These are phyloP conservation scores for Cyamopsis tetragonoloba DNA, from an alignment of 306 rosid species.

Conservation along the genomic window DNA sequence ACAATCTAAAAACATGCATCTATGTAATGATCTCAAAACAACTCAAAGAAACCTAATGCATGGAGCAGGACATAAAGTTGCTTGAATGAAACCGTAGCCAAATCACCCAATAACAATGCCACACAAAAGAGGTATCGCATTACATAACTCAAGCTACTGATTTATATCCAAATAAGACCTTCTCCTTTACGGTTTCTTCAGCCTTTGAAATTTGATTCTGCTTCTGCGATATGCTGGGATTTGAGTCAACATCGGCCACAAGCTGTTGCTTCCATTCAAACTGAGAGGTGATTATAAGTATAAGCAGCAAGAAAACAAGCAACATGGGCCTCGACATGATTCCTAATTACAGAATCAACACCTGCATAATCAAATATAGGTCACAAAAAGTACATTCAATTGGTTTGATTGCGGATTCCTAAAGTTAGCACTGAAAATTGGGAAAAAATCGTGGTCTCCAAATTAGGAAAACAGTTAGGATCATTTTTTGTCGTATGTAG, in stretches of 20 bases:
- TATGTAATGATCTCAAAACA: not conserved
- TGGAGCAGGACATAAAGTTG: not conserved
- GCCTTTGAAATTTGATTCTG: constrained; percentile 55
- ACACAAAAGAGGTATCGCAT: not conserved
- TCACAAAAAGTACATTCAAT: not conserved
- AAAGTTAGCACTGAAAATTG: not conserved
- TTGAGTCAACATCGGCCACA: constrained; percentile 57
- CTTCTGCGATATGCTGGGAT: constrained; percentile 48
- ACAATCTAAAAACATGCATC: no score
- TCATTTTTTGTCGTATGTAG: not conserved
- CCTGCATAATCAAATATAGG: constrained; percentile 42
- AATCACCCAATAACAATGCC: not conserved
- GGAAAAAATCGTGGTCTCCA: no score
- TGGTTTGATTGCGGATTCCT: not conserved
- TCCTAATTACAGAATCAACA: constrained; percentile 33
- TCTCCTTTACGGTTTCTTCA: constrained; percentile 74
- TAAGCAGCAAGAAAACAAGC: constrained; percentile 69
- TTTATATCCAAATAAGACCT: constrained; percentile 62
- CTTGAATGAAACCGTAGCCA: not conserved
- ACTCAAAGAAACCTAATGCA: not conserved
- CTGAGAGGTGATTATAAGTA: constrained; percentile 87
- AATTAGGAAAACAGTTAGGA: not conserved
- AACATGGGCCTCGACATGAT: constrained; percentile 79
- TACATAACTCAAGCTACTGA: not conserved
- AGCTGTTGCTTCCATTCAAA: constrained; percentile 87